A percentile compares a stretch with the other conserved stretches of the same genome.
These are phyloP conservation scores for Scheffersomyces amazonensis DNA, from an alignment of 805 yeast genomes.

Conservation along the genomic window DNA sequence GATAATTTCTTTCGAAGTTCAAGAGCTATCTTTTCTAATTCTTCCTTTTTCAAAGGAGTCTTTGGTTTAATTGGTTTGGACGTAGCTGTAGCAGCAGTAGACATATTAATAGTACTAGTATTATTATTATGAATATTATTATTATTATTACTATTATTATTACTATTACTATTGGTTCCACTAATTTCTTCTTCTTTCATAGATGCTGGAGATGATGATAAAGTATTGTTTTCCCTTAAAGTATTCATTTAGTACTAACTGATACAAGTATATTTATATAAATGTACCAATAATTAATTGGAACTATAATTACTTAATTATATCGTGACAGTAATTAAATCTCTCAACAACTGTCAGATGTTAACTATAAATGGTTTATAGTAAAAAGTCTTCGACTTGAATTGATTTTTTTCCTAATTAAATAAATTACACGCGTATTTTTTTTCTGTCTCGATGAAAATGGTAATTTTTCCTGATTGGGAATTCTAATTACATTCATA, in stretches of 20 bases:
- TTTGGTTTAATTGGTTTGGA: slow-evolving; percentile 14
- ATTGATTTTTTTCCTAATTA: no score
- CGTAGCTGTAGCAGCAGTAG: not conserved
- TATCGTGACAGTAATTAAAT: no score
- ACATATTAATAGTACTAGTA: not conserved
- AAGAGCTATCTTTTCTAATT: slow-evolving; percentile 42
- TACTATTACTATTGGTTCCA: not conserved
- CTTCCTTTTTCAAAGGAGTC: slow-evolving; percentile 41
- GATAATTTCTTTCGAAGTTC: slow-evolving; percentile 40
- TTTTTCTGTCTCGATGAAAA: no score
- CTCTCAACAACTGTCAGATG: no score
- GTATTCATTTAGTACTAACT: not conserved
- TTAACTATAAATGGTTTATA: no score
- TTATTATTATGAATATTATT: no score
- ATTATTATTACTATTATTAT: not conserved
- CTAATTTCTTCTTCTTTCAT: not conserved
- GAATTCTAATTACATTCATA: no score
- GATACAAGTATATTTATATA: no score
- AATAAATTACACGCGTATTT: not conserved
- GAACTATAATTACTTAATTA: no score
- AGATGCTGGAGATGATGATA: not conserved
- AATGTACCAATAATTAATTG: no score
- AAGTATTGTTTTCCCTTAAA: not conserved
- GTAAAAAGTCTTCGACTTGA: no score
- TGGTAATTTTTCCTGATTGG: no score